Conservation (phyloP, 2,329 filamentous ascomycete genomes). For the Cladosporium sp. region DNA sequence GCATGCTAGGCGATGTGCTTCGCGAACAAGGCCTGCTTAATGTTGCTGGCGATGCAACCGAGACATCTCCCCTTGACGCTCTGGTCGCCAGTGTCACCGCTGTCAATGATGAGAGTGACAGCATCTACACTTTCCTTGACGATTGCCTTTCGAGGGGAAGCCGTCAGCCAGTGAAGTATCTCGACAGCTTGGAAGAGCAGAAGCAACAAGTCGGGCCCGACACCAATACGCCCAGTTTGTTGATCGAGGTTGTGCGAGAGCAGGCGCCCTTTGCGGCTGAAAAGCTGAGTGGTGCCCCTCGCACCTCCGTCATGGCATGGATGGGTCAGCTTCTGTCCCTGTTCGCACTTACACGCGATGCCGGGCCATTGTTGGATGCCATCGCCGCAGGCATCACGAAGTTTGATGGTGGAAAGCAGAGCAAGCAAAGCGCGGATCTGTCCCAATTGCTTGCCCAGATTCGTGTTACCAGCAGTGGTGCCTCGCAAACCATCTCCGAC, state of each 20-base stretch:
- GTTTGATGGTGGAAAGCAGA: neutral
- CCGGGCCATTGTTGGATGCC: neutral
- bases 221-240: constrained; percentile 49
- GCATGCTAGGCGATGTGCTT: constrained; percentile 44
- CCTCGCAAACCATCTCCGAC: neutral
- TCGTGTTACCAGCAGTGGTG: neutral
- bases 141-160: constrained; percentile 75
- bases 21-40: constrained; percentile 64
- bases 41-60: constrained; percentile 24
- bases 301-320: constrained; percentile 17
- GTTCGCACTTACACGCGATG: neutral
- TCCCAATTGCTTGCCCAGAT: neutral
- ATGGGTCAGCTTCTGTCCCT: constrained; percentile 5
- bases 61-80: constrained; percentile 36
- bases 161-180: constrained; percentile 75
- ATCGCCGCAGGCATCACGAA: neutral
- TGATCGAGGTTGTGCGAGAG: constrained; percentile 67
- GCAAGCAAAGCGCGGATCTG: neutral
- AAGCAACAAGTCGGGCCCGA: neutral
- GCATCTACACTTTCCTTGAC: constrained; percentile 69
- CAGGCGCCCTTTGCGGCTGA: constrained; percentile 62
- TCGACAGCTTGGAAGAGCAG: constrained; percentile 58
- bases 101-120: constrained; percentile 21
- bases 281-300: constrained; percentile 9
- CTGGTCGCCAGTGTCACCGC: constrained; percentile 42